A percentile compares a stretch with the other conserved stretches of the same genome.
Conservation (phyloP, 163 green algal species). For the Volvox carteri region DNA sequence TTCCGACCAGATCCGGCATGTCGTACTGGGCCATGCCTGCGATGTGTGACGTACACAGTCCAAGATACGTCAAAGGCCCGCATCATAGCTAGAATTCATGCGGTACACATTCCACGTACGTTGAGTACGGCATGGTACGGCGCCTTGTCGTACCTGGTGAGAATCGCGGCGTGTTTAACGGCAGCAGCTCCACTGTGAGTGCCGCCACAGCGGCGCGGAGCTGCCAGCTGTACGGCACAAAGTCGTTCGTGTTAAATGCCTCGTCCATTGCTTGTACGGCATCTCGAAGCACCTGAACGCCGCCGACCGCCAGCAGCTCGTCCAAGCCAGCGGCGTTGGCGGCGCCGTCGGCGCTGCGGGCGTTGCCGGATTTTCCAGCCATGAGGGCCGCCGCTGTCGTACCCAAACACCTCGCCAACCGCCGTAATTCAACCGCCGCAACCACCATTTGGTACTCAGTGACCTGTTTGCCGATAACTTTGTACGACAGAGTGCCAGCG, state of each 20-base stretch:
- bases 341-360: not conserved
- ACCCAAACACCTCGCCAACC: not conserved
- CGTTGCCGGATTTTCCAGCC: too few species aligned
- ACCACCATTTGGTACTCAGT: slow-evolving; percentile 28
- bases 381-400: slow-evolving; percentile 5
- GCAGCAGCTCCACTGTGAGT: slow-evolving; percentile 36
- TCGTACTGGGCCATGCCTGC: slow-evolving; percentile 15
- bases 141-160: not conserved
- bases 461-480: not conserved
- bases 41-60: too few species aligned
- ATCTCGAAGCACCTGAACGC: not conserved
- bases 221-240: slow-evolving; percentile 50
- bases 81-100: not conserved
- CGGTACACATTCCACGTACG: not conserved
- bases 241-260: slow-evolving; percentile 12
- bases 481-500: not conserved
- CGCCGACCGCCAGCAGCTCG: slow-evolving; percentile 1
- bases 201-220: slow-evolving; percentile 27
- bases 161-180: slow-evolving; percentile 18
- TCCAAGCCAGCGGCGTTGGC: slow-evolving; percentile 27
- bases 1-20: slow-evolving; percentile 6
- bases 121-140: not conserved
- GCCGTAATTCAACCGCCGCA: slow-evolving; percentile 11
- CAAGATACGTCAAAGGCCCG: not conserved
- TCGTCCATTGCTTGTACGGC: slow-evolving; percentile 20